These are phyloP conservation scores for Morella rubra DNA, from an alignment of 306 rosid species.

Conservation along the genomic window DNA sequence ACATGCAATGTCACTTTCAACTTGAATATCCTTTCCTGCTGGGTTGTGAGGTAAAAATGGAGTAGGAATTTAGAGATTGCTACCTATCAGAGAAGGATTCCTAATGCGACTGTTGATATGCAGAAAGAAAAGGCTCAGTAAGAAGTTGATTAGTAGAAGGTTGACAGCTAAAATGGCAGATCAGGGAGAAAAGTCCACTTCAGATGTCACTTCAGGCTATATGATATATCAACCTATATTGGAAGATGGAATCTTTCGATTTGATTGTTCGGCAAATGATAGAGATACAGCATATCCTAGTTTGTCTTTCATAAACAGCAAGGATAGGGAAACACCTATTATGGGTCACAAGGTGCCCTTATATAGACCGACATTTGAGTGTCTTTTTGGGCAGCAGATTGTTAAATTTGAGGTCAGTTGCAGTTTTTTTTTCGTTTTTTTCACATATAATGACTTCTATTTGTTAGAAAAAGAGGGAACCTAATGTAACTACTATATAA, in stretches of 20 bases:
- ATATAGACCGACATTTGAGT: constrained; percentile 57
- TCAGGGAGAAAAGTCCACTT: constrained; percentile 28
- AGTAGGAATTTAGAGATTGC: neutral
- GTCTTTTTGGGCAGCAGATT: constrained; percentile 58
- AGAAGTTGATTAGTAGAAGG: constrained; percentile 36
- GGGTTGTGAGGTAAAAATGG: neutral
- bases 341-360: constrained; percentile 48
- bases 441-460: no score
- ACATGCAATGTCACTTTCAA: neutral
- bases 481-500: neutral
- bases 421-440: neutral
- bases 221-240: constrained; percentile 75
- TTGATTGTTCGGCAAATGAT: constrained; percentile 72
- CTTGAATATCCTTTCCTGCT: neutral
- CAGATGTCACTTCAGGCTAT: constrained; percentile 49
- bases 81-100: neutral
- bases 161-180: constrained; percentile 50
- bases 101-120: constrained; percentile 23
- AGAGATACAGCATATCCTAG: constrained; percentile 72
- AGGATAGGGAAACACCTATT: constrained; percentile 58
- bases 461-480: no score
- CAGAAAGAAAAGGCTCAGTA: constrained; percentile 45
- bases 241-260: constrained; percentile 80
- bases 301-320: constrained; percentile 58
- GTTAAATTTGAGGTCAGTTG: constrained; percentile 72